Evolutionary conservation across 2,329 filamentous ascomycete species (phyloP), one percentile per base, ranked within the genome.

Genomic region (Diaporthe citri): DNA sequence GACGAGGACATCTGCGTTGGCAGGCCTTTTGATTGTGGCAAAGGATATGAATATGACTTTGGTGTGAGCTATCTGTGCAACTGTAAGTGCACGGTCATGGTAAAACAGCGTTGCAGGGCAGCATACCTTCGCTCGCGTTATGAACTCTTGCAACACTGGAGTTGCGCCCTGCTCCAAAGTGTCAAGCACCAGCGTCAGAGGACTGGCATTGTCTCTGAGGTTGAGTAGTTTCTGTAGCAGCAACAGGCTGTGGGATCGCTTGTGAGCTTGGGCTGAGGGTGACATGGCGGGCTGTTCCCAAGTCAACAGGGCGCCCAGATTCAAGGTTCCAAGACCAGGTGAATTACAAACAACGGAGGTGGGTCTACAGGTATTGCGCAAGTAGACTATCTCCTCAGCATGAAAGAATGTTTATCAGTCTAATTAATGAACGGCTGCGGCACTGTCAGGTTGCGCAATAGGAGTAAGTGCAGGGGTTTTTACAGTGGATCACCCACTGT

Each of bases 181-280:
- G 83, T 98, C 96, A 74, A 98, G 88, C 4, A 98, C 85, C 36
- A 98, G 87, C 0, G 96, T 98, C 80, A 98, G 91, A 3, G 96
- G 96, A 66, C 95, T 97, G 20, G 93, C 92, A 74, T 91, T 92
- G 83, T 97, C 94, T 77, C 95, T 90, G 73, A 95, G 87, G 80
- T 92, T 79, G 43, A 81, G 77, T 59, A 81, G 71, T 60, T 80
- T 80, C 73, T 81, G 80, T 39, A 80, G 74, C 36, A 81, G 76
- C 51, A 81, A 74, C 7, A 79, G 75, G 74, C 78, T 80, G 74
- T 79, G 79, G 9, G 80, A 77, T 22, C 80, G 78, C 22, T 70
- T 76, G 15, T 79, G 75, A 20, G 79, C 79, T n/a, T 78, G 74
- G 25, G 76, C 75, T 22, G 79, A 77, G 8, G 79, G 75, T 2